Percentiles rank a stretch among this genome's conserved stretches.
Conservation (phyloP, 1,284 basidiomycete species). For the Moesziomyces aphidis region DNA sequence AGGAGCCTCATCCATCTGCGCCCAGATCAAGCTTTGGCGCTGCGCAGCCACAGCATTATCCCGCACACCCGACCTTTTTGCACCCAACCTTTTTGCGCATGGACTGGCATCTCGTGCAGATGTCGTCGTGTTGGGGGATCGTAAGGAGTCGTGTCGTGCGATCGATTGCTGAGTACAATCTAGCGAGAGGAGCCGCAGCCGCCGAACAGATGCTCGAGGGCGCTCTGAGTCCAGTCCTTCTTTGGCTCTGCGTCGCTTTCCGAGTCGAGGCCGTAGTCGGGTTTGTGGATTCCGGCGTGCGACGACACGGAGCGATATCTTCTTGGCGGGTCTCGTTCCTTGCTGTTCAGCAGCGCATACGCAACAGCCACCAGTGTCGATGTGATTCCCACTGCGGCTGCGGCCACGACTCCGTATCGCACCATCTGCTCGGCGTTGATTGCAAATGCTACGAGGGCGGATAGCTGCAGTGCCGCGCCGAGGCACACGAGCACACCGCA, state of each 20-base stretch:
- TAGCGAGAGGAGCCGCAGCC: constrained; percentile 9
- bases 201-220: constrained; percentile 7
- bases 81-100: no score
- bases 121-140: no score
- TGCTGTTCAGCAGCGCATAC: not conserved
- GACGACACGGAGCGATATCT: constrained; percentile 2
- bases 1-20: not conserved
- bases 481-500: constrained; percentile 1
- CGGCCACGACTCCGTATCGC: not conserved
- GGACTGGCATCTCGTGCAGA: no score
- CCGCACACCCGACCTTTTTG: no score
- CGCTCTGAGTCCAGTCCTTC: constrained; percentile 18
- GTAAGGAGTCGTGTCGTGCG: no score
- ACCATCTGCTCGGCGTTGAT: not conserved
- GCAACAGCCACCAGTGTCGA: not conserved
- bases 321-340: not conserved
- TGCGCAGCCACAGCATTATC: no score
- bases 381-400: not conserved
- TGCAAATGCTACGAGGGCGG: not conserved
- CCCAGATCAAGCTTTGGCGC: no score
- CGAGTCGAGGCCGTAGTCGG: constrained; percentile 27
- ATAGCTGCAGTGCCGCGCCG: constrained; percentile 9
- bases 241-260: constrained; percentile 9
- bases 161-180: no score
- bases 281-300: constrained; percentile 6